A percentile compares a stretch with the other conserved stretches of the same genome.
These are phyloP conservation scores for Daedaleopsis nitida DNA, from an alignment of 768 basidiomycete species.

Conservation along the genomic window DNA sequence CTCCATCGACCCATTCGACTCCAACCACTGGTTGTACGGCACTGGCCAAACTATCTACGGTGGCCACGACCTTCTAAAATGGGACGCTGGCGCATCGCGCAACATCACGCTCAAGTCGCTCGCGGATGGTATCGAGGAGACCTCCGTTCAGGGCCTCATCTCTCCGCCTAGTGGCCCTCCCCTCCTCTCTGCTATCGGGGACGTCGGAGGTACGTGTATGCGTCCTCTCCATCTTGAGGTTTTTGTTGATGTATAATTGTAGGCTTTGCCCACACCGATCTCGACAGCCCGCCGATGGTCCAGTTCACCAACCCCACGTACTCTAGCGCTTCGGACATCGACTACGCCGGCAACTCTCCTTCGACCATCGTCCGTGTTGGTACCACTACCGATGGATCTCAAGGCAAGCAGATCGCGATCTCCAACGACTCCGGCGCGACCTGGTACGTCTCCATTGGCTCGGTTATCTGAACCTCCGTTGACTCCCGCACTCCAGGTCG, in stretches of 20 bases:
- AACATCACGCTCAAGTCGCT: slow-evolving; percentile 61
- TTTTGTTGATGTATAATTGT: background rate
- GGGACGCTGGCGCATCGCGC: slow-evolving; percentile 51
- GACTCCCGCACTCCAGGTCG: slow-evolving; percentile 33
- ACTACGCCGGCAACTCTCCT: slow-evolving; percentile 55
- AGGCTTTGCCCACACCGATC: slow-evolving; percentile 52
- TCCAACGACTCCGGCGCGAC: slow-evolving; percentile 55
- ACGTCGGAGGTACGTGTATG: slow-evolving; percentile 47
- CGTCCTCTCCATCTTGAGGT: background rate
- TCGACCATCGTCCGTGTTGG: slow-evolving; percentile 54
- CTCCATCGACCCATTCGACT: slow-evolving; percentile 66
- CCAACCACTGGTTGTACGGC: slow-evolving; percentile 72
- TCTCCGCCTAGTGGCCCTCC: slow-evolving; percentile 62
- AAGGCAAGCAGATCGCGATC: slow-evolving; percentile 57
- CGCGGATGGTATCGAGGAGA: slow-evolving; percentile 69
- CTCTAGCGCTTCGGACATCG: slow-evolving; percentile 49
- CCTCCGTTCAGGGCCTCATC: slow-evolving; percentile 56
- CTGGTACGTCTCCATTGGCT: slow-evolving; percentile 38
- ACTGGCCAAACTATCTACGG: slow-evolving; percentile 68
- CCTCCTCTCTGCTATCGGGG: slow-evolving; percentile 58
- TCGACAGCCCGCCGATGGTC: slow-evolving; percentile 42
- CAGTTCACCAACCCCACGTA: slow-evolving; percentile 49
- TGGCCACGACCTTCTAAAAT: slow-evolving; percentile 55
- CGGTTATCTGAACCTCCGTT: background rate
- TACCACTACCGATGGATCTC: slow-evolving; percentile 37